Evolutionary conservation across 2,329 filamentous ascomycete genomes (phyloP).

Genomic region (Neoascochyta sp.): DNA sequence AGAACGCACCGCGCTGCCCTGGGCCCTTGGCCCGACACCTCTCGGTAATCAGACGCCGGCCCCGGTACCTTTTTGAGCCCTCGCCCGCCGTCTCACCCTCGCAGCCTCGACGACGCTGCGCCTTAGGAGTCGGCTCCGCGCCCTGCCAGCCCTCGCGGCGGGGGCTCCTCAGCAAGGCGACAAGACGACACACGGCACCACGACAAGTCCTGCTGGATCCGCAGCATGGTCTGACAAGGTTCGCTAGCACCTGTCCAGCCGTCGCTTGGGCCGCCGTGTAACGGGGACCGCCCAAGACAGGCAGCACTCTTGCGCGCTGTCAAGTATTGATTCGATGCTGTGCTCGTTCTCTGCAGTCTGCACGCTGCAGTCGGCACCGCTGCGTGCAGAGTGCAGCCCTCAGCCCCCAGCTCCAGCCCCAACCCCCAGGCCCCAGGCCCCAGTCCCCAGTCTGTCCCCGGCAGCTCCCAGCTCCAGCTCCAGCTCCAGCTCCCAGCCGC

Average conservation of each 20-base stretch:
- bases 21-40: constrained; percentile 14
- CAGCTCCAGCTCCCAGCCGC: too few species aligned
- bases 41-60: constrained; percentile 13
- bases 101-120: constrained; percentile 11
- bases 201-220: constrained; percentile 5
- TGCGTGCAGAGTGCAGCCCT: too few species aligned
- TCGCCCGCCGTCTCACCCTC: constrained; percentile 13
- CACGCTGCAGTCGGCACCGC: constrained; percentile 5
- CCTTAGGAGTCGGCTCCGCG: constrained; percentile 12
- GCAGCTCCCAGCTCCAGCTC: too few species aligned
- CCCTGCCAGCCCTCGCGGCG: constrained; percentile 5
- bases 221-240: constrained; percentile 11
- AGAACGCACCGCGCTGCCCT: constrained; percentile 6
- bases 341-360: constrained; percentile 9
- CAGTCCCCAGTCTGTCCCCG: too few species aligned
- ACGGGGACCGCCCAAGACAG: constrained; percentile 4
- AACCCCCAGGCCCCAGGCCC: too few species aligned
- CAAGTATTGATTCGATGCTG: constrained; percentile 21
- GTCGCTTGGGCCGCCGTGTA: constrained; percentile 15
- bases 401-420: too few species aligned
- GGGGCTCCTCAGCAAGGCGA: constrained; percentile 15
- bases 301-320: constrained; percentile 9
- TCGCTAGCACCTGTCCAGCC: constrained; percentile 7
- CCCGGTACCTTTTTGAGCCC: constrained; percentile 16
- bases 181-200: constrained; percentile 17